Evolutionary conservation across 805 yeast species (phyloP).

Genomic region (Lipomyces starkeyi): DNA sequence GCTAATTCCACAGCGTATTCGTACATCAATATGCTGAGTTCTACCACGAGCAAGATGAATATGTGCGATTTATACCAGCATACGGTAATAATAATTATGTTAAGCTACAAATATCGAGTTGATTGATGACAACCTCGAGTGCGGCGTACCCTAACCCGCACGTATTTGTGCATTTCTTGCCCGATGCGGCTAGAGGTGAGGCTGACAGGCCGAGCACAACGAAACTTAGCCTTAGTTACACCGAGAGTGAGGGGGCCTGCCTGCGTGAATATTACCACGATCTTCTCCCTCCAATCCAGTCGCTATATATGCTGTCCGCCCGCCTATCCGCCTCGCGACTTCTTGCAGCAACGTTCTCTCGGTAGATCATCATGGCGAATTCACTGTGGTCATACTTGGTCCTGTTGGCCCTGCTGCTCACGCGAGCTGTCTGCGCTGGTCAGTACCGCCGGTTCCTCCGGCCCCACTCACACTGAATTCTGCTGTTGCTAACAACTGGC

Average conservation of each 20-base stretch:
- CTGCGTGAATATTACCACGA: no score
- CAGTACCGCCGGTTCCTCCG: neutral
- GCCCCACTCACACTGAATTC: no score
- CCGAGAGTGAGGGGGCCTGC: no score
- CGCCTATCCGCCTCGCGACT: neutral
- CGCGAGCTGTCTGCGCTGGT: neutral
- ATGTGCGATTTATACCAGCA: no score
- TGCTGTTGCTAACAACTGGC: neutral
- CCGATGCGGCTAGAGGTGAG: neutral
- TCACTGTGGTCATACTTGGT: neutral
- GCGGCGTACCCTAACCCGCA: neutral
- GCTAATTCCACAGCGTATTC: no score
- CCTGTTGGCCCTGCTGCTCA: neutral
- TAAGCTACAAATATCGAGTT: no score
- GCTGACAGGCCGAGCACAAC: neutral
- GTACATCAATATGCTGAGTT: no score
- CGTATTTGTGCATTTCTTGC: neutral
- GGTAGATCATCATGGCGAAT: neutral
- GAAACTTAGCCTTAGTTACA: neutral
- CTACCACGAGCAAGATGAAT: no score
- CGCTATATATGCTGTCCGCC: neutral
- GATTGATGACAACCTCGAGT: no score
- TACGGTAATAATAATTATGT: no score
- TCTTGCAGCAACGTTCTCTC: neutral
- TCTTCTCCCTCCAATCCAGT: neutral